Conservation (phyloP, 768 basidiomycete species). For the Lactifluus subvellereus region DNA sequence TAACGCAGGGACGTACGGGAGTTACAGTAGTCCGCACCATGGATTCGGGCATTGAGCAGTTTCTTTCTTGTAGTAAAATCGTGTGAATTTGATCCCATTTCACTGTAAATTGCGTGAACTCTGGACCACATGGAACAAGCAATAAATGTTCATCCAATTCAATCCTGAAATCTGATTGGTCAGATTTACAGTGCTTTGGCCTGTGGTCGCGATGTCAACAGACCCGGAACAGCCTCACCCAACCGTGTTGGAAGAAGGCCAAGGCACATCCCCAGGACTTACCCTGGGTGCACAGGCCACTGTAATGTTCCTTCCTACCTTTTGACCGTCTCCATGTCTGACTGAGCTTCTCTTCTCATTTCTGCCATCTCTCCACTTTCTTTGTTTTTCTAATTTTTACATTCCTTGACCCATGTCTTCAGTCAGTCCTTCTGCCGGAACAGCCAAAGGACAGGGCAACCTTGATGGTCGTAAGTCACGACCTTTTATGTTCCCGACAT, state of each 20-base stretch:
- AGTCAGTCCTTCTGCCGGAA: slow-evolving; percentile 10
- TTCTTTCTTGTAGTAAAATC: not conserved
- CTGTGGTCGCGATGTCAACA: too few species aligned
- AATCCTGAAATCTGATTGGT: too few species aligned
- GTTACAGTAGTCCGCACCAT: slow-evolving; percentile 10
- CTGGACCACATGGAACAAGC: too few species aligned
- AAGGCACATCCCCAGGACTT: too few species aligned
- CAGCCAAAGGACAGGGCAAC: slow-evolving; percentile 29
- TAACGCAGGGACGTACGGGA: slow-evolving; percentile 65
- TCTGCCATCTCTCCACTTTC: not conserved
- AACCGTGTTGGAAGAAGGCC: too few species aligned
- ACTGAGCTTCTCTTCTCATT: slow-evolving; percentile 2
- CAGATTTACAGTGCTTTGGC: too few species aligned
- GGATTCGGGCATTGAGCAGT: slow-evolving; percentile 11
- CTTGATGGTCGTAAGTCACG: slow-evolving; percentile 29
- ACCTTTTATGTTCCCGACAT: not conserved
- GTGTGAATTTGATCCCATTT: too few species aligned
- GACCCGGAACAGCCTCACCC: too few species aligned
- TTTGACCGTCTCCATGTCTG: not conserved
- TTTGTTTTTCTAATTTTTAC: not conserved
- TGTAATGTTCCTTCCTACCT: too few species aligned
- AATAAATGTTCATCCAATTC: too few species aligned
- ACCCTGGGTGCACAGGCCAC: too few species aligned
- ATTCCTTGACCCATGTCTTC: slow-evolving; percentile 9
- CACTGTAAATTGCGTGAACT: too few species aligned